Evolutionary conservation across 108 stramenopile genomes (phyloP).

Genomic region (Pseudonitzschia pungens): DNA sequence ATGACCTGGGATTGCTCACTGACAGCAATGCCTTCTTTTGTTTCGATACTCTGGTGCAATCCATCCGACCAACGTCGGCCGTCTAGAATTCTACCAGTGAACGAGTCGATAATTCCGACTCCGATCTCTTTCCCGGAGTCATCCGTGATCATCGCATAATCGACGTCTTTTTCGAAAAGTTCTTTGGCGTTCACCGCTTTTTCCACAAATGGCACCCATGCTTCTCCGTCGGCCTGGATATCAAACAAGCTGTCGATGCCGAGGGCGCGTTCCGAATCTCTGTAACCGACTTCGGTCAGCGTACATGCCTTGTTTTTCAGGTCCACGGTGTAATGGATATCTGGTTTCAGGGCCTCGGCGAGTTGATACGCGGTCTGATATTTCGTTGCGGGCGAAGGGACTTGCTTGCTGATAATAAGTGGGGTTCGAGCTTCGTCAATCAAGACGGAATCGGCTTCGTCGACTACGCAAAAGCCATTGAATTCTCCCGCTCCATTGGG

Average conservation of each 20-base stretch:
- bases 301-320: slow-evolving; percentile 88
- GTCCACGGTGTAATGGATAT: slow-evolving; percentile 90
- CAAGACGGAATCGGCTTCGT: slow-evolving; percentile 96
- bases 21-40: slow-evolving; percentile 90
- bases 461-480: slow-evolving; percentile 90
- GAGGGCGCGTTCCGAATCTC: slow-evolving; percentile 82
- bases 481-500: slow-evolving; percentile 70
- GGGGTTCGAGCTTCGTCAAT: slow-evolving; percentile 97
- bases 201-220: slow-evolving; percentile 89
- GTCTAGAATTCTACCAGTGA: slow-evolving; percentile 94
- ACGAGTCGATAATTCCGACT: slow-evolving; percentile 92
- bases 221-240: slow-evolving; percentile 70
- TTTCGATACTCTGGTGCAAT: slow-evolving; percentile 95
- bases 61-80: slow-evolving; percentile 95
- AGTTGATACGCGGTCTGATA: slow-evolving; percentile 74
- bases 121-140: slow-evolving; percentile 45
- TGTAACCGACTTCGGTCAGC: slow-evolving; percentile 89
- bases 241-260: slow-evolving; percentile 83
- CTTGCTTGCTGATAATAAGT: slow-evolving; percentile 92
- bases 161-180: slow-evolving; percentile 86
- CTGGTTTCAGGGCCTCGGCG: slow-evolving; percentile 78
- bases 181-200: slow-evolving; percentile 95
- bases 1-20: slow-evolving; percentile 89
- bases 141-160: slow-evolving; percentile 80
- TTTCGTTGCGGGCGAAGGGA: slow-evolving; percentile 81